Evolutionary conservation across 257 asterid genomes (phyloP).

Genomic region (Nicotiana attenuata): DNA sequence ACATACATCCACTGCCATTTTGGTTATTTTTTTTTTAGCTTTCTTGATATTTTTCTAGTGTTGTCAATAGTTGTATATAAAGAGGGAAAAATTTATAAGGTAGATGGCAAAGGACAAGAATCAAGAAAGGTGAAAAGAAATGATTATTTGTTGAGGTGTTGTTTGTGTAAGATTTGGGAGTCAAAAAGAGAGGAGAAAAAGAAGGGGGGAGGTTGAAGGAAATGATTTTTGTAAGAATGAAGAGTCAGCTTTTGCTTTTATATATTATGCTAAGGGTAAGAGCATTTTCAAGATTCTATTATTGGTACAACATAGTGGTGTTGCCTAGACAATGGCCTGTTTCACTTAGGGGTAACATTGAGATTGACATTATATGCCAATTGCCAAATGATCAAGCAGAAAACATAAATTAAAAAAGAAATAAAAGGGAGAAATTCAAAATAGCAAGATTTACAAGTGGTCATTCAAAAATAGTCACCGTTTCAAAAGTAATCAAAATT

Average conservation of each 20-base stretch:
- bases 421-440: no score
- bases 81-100: neutral
- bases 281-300: conserved; percentile 19
- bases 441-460: no score
- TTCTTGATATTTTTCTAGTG: neutral
- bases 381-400: conserved; percentile 8
- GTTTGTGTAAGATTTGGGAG: conserved; percentile 20
- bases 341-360: conserved; percentile 37
- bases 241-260: conserved; percentile 39
- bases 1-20: conserved; percentile 68
- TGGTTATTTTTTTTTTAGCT: neutral
- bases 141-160: neutral
- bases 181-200: conserved; percentile 35
- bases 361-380: conserved; percentile 34
- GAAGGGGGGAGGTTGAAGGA: neutral
- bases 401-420: neutral
- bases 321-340: conserved; percentile 16
- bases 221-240: conserved; percentile 31
- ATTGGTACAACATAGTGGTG: conserved; percentile 7
- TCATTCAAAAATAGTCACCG: no score
- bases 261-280: conserved; percentile 10
- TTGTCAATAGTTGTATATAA: neutral
- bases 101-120: neutral
- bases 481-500: no score
- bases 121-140: neutral